Evolutionary conservation across 1,284 basidiomycete genomes (phyloP).

Genomic region (Puccinia polysora): DNA sequence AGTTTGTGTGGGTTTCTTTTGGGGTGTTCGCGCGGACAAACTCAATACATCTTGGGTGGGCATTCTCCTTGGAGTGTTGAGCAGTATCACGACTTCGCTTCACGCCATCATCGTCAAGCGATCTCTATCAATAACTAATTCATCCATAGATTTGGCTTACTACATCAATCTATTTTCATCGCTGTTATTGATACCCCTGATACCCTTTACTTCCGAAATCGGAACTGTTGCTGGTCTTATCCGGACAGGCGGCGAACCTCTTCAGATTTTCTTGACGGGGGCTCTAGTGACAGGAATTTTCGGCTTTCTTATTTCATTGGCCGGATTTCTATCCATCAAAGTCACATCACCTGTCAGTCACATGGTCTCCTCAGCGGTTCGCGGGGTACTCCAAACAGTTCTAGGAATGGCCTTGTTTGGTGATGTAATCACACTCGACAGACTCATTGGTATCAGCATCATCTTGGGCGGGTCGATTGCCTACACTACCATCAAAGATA

Average conservation of each 20-base stretch:
- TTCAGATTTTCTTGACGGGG: conserved; percentile 61
- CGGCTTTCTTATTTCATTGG: conserved; percentile 67
- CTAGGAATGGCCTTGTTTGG: conserved; percentile 71
- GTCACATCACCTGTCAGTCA: conserved; percentile 68
- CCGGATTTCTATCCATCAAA: conserved; percentile 66
- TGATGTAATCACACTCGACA: conserved; percentile 69
- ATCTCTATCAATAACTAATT: conserved; percentile 65
- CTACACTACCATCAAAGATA: conserved; percentile 20
- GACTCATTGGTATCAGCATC: conserved; percentile 68
- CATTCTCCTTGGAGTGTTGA: conserved; percentile 64
- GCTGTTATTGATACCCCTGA: conserved; percentile 62
- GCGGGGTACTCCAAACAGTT: conserved; percentile 72
- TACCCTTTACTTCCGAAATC: conserved; percentile 61
- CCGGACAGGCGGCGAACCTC: conserved; percentile 1
- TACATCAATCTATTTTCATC: conserved; percentile 69
- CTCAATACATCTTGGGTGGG: conserved; percentile 44
- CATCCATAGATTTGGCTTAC: conserved; percentile 67
- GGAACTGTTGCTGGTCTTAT: conserved; percentile 55
- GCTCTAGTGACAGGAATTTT: conserved; percentile 65
- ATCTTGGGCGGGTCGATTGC: conserved; percentile 61
- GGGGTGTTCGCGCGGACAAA: conserved; percentile 44
- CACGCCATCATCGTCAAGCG: conserved; percentile 69
- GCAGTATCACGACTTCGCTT: conserved; percentile 67
- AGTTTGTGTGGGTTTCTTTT: conserved; percentile 58
- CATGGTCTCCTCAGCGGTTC: conserved; percentile 69